phyloP scores from a whole-genome alignment of 495 filamentous ascomycete genomes.

The Astrothelium subdiscretum region DNA sequence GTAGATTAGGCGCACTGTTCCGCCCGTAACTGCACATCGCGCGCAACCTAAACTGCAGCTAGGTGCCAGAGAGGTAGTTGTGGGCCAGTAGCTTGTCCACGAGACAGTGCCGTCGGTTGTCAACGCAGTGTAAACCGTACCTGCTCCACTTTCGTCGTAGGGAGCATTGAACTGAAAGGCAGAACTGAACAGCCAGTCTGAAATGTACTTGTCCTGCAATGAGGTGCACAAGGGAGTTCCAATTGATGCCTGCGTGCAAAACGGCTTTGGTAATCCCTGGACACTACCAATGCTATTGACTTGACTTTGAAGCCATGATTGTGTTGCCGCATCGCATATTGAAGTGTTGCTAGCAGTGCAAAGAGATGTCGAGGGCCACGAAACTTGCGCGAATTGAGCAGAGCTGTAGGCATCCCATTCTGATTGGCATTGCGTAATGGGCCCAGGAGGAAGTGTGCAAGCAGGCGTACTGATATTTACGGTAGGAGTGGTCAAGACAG shows the following conservation, averaged over 20 bases:
- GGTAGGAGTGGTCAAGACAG: background rate
- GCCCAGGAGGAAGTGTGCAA: background rate
- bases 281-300: background rate
- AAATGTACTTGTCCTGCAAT: background rate
- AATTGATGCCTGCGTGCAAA: background rate
- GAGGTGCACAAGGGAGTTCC: background rate
- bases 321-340: background rate
- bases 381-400: background rate
- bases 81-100: background rate
- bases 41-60: slow-evolving; percentile 1
- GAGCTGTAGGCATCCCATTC: background rate
- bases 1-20: background rate
- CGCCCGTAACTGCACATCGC: slow-evolving; percentile 3
- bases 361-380: background rate
- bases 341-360: background rate
- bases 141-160: background rate
- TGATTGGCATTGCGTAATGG: background rate
- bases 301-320: background rate
- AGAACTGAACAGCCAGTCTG: background rate
- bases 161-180: background rate
- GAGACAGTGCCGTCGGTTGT: background rate
- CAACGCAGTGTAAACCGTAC: background rate
- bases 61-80: background rate
- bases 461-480: background rate
- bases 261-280: background rate